A percentile compares a stretch with the other conserved stretches of the same genome.
Conservation (phyloP, 345 rosid species). For the Populus nigra region DNA sequence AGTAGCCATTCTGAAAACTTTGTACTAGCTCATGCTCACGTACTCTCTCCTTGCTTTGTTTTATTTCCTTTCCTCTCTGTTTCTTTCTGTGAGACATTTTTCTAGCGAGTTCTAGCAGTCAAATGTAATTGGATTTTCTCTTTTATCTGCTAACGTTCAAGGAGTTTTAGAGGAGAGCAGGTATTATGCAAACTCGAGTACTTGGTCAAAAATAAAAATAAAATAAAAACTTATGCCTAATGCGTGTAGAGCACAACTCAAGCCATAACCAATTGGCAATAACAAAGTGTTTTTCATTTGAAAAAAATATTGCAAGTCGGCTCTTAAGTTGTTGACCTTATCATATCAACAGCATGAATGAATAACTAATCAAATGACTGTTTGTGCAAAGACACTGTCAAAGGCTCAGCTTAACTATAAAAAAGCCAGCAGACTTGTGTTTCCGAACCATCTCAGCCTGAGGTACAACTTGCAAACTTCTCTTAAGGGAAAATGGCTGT, state of each 20-base stretch:
- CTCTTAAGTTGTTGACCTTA: conserved; percentile 11
- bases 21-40: too few relatives aligned
- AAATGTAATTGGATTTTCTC: too few relatives aligned
- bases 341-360: conserved; percentile 8
- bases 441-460: conserved; percentile 3
- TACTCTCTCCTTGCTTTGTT: too few relatives aligned
- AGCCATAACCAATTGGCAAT: neutral
- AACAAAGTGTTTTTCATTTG: neutral
- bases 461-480: neutral
- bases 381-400: conserved; percentile 26
- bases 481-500: conserved; percentile 31
- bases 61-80: too few relatives aligned
- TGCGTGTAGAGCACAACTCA: neutral
- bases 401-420: conserved; percentile 29
- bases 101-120: too few relatives aligned
- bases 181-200: neutral
- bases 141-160: too few relatives aligned
- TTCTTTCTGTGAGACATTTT: too few relatives aligned
- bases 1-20: too few relatives aligned
- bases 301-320: conserved; percentile 9
- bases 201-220: too few relatives aligned
- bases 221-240: neutral
- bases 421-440: neutral
- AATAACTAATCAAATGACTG: conserved; percentile 10
- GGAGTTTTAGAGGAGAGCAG: too few relatives aligned